These are phyloP conservation scores for Castanopsis chinensis DNA, from an alignment of 306 rosid species.

Conservation along the genomic window DNA sequence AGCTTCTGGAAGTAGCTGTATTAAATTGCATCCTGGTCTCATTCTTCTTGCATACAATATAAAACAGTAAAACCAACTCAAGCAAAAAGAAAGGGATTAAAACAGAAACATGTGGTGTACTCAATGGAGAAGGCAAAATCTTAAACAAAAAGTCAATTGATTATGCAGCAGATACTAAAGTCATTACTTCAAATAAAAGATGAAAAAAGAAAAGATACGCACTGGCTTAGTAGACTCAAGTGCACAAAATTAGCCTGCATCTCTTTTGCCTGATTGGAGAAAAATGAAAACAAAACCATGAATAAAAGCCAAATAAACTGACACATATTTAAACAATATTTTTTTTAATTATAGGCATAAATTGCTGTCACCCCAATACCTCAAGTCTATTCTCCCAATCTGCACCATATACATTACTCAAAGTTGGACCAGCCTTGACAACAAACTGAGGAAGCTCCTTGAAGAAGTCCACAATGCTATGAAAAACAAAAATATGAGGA, in stretches of 20 bases:
- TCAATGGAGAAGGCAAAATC: background rate
- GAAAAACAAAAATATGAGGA: conserved; percentile 23
- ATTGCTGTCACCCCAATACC: conserved; percentile 43
- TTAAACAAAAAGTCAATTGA: background rate
- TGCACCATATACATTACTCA: conserved; percentile 63
- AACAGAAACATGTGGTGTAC: background rate
- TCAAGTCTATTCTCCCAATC: conserved; percentile 96
- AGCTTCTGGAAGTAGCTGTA: no score
- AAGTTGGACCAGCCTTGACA: conserved; percentile 76
- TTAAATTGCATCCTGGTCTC: no score
- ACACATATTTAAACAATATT: background rate
- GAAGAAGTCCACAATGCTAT: conserved; percentile 83
- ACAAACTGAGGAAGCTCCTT: conserved; percentile 96
- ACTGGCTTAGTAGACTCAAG: conserved; percentile 81
- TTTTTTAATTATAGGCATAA: conserved; percentile 12
- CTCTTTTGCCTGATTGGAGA: conserved; percentile 68
- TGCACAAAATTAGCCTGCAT: conserved; percentile 74
- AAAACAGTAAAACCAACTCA: no score
- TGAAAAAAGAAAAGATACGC: conserved; percentile 30
- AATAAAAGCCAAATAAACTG: conserved; percentile 17
- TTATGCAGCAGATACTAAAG: background rate
- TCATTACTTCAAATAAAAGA: background rate
- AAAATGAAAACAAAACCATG: conserved; percentile 7
- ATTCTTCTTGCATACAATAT: no score
- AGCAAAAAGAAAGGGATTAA: no score